Evolutionary conservation across 441 rosid species (phyloP).

Genomic region (Geranium incanum): DNA sequence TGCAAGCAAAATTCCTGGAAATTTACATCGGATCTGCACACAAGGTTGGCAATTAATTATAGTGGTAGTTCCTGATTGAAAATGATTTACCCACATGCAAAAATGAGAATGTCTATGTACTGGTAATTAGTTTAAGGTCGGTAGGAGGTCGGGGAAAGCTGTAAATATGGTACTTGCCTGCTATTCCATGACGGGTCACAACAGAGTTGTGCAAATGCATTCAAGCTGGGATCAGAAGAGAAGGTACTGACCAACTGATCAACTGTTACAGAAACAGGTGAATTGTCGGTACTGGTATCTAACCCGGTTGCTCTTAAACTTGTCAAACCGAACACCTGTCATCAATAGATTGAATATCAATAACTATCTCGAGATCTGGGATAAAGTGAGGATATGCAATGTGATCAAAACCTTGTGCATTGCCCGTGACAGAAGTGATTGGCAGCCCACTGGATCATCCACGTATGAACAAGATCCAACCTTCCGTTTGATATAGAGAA

Average conservation of each 20-base stretch:
- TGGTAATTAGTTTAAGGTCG: neutral
- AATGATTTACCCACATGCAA: neutral
- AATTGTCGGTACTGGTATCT: slow-evolving; percentile 31
- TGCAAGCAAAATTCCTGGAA: slow-evolving; percentile 96
- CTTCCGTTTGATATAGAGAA: slow-evolving; percentile 81
- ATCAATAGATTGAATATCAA: slow-evolving; percentile 17
- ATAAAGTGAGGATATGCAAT: slow-evolving; percentile 10
- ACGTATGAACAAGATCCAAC: slow-evolving; percentile 97
- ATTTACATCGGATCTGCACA: slow-evolving; percentile 65
- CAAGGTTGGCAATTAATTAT: slow-evolving; percentile 11
- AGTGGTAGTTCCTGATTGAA: neutral
- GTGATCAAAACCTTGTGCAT: slow-evolving; percentile 75
- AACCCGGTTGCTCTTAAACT: slow-evolving; percentile 35
- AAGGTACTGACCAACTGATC: slow-evolving; percentile 94
- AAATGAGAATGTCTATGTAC: slow-evolving; percentile 8
- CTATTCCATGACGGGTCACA: slow-evolving; percentile 81
- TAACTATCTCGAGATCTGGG: slow-evolving; percentile 7
- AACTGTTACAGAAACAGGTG: slow-evolving; percentile 50
- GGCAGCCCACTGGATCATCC: slow-evolving; percentile 93
- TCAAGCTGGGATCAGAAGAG: slow-evolving; percentile 95
- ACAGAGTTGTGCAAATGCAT: slow-evolving; percentile 87
- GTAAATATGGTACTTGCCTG: slow-evolving; percentile 38
- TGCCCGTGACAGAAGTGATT: slow-evolving; percentile 85
- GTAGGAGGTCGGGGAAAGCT: neutral
- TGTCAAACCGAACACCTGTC: slow-evolving; percentile 71